These are phyloP conservation scores for Fusarium dlaminii DNA, from an alignment of 2,329 filamentous ascomycete genomes.

Conservation along the genomic window DNA sequence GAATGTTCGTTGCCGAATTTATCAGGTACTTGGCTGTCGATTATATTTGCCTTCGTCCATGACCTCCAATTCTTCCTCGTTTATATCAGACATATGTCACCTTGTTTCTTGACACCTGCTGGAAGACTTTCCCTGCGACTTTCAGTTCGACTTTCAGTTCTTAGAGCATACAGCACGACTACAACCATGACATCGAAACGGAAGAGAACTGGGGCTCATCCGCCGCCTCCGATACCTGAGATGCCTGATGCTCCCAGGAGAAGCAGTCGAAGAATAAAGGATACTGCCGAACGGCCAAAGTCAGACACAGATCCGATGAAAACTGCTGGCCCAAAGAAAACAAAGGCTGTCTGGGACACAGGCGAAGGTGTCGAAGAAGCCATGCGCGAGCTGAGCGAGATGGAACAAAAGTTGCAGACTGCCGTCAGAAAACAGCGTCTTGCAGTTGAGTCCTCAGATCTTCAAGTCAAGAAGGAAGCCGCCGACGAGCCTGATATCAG, in stretches of 20 bases:
- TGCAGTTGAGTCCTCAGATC: slow-evolving; percentile 55
- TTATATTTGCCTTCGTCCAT: background rate
- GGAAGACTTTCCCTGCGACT: background rate
- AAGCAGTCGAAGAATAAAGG: slow-evolving; percentile 41
- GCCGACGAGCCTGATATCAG: background rate
- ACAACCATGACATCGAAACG: slow-evolving; percentile 52
- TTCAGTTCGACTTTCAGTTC: background rate
- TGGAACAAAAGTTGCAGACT: slow-evolving; percentile 58
- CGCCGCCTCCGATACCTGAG: slow-evolving; percentile 29
- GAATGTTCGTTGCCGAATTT: background rate
- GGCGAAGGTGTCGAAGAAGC: slow-evolving; percentile 49
- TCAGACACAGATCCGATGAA: background rate
- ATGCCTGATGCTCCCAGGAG: slow-evolving; percentile 37
- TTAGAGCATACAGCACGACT: slow-evolving; percentile 5
- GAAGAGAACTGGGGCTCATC: slow-evolving; percentile 44
- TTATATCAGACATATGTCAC: slow-evolving; percentile 2
- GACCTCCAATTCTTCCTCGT: background rate
- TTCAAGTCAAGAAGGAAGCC: slow-evolving; percentile 20
- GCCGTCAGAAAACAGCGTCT: slow-evolving; percentile 58
- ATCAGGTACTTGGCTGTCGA: background rate
- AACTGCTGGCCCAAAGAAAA: background rate
- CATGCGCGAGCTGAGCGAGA: slow-evolving; percentile 57
- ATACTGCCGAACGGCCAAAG: slow-evolving; percentile 1
- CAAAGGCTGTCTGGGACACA: slow-evolving; percentile 15
- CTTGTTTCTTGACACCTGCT: slow-evolving; percentile 5